Evolutionary conservation across 805 yeast genomes (phyloP).

Genomic region (Suhomyces vadensis): DNA sequence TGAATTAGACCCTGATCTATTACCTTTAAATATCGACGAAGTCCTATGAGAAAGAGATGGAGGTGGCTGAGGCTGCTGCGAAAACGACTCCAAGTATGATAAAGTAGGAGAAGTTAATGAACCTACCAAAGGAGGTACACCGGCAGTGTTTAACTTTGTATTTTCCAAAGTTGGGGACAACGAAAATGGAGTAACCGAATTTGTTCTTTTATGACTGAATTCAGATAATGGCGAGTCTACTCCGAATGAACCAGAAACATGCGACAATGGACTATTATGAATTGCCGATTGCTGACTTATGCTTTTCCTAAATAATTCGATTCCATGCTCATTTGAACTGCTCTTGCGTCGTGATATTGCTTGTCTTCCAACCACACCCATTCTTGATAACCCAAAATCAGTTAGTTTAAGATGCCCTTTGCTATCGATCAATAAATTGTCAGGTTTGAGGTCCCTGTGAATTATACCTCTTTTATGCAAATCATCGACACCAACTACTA

Average conservation of each 20-base stretch:
- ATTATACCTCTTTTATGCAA: slow-evolving; percentile 86
- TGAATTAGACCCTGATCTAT: slow-evolving; percentile 35
- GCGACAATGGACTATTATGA: slow-evolving; percentile 28
- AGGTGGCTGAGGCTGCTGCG: slow-evolving; percentile 7
- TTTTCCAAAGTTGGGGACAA: slow-evolving; percentile 42
- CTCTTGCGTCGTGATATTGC: slow-evolving; percentile 43
- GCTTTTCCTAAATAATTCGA: slow-evolving; percentile 39
- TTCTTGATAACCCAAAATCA: slow-evolving; percentile 90
- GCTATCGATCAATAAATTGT: slow-evolving; percentile 81
- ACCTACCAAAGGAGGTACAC: slow-evolving; percentile 9
- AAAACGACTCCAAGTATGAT: slow-evolving; percentile 14
- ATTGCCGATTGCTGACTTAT: slow-evolving; percentile 14
- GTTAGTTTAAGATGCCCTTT: slow-evolving; percentile 89
- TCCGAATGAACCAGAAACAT: slow-evolving; percentile 13
- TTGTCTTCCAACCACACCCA: slow-evolving; percentile 87
- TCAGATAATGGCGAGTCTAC: slow-evolving; percentile 30
- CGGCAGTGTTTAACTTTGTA: slow-evolving; percentile 14
- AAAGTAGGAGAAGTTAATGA: slow-evolving; percentile 16
- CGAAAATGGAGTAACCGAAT: slow-evolving; percentile 46
- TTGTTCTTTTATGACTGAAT: slow-evolving; percentile 32
- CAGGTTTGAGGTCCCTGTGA: slow-evolving; percentile 95
- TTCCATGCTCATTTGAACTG: slow-evolving; percentile 43
- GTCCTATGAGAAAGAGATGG: slow-evolving; percentile 11
- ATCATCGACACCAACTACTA: slow-evolving; percentile 86
- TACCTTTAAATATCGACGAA: slow-evolving; percentile 10